Percentiles rank a stretch among this genome's conserved stretches.
Conservation (phyloP, 2,329 filamentous ascomycete species). For the Botrytis tulipae region DNA sequence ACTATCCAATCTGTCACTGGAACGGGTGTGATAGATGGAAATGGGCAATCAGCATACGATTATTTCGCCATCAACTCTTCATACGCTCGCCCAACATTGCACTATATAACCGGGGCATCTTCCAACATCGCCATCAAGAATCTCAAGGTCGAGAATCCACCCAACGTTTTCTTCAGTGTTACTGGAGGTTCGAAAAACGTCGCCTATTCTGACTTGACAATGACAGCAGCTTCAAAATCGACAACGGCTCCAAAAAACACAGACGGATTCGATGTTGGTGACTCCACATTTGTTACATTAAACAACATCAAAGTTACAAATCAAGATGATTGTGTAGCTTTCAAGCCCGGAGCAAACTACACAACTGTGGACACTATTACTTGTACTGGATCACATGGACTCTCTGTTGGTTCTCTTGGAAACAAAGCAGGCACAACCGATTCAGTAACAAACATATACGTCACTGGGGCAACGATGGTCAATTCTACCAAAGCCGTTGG, state of each 20-base stretch:
- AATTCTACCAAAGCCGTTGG: constrained; percentile 46
- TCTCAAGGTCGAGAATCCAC: constrained; percentile 44
- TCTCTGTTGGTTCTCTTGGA: constrained; percentile 49
- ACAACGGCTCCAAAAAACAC: constrained; percentile 50
- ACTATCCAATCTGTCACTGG: constrained; percentile 44
- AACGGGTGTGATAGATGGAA: constrained; percentile 47
- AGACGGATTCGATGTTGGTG: constrained; percentile 51
- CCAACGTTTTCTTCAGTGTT: constrained; percentile 46
- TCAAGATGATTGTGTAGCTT: constrained; percentile 58
- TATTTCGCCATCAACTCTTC: constrained; percentile 42
- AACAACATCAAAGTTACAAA: constrained; percentile 51
- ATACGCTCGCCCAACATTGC: constrained; percentile 44
- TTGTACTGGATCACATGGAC: constrained; percentile 48
- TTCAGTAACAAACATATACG: constrained; percentile 45
- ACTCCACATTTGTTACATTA: constrained; percentile 48
- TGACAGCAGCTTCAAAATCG: constrained; percentile 44
- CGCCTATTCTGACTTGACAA: constrained; percentile 40
- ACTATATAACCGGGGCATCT: constrained; percentile 43
- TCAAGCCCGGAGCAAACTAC: constrained; percentile 53
- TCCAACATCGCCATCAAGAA: constrained; percentile 41
- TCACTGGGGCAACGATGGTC: constrained; percentile 44
- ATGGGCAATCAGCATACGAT: constrained; percentile 46
- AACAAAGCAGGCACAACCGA: constrained; percentile 39
- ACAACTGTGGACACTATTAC: constrained; percentile 44
- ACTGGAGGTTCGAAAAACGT: constrained; percentile 42